Evolutionary conservation across 164 flowering plant species (phyloP).

Genomic region (Piper longum): DNA sequence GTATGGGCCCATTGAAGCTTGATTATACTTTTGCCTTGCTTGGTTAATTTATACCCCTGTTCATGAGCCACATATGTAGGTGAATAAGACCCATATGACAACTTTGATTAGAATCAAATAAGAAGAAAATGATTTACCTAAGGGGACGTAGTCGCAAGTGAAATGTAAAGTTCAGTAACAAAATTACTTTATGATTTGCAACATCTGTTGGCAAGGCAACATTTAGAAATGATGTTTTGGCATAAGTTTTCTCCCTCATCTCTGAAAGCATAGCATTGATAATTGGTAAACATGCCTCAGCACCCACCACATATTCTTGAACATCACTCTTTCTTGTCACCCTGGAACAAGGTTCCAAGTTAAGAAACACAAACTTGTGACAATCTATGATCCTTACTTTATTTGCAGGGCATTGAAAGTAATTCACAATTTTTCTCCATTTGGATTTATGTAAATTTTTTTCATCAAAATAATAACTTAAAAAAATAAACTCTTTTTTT

Average conservation of each 20-base stretch:
- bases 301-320: constrained; percentile 51
- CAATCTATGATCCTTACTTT: no score
- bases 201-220: constrained; percentile 49
- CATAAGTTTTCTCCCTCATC: constrained; percentile 43
- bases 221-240: constrained; percentile 52
- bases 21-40: constrained; percentile 44
- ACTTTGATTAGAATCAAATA: no score
- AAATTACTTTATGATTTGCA: constrained; percentile 5
- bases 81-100: not conserved
- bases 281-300: constrained; percentile 85
- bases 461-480: no score
- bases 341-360: no score
- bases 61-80: not conserved
- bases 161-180: not conserved
- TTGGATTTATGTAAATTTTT: no score
- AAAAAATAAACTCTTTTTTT: no score
- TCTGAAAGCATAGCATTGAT: constrained; percentile 41
- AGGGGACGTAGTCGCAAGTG: no score
- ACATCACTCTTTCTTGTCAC: constrained; percentile 48
- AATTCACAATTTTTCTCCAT: no score
- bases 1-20: constrained; percentile 65
- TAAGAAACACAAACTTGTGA: no score
- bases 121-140: no score
- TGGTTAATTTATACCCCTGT: constrained; percentile 79
- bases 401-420: no score